A percentile compares a stretch with the other conserved stretches of the same genome.
These are phyloP conservation scores for Verticillium klebahnii DNA, from an alignment of 2,329 filamentous ascomycete species.

Conservation along the genomic window DNA sequence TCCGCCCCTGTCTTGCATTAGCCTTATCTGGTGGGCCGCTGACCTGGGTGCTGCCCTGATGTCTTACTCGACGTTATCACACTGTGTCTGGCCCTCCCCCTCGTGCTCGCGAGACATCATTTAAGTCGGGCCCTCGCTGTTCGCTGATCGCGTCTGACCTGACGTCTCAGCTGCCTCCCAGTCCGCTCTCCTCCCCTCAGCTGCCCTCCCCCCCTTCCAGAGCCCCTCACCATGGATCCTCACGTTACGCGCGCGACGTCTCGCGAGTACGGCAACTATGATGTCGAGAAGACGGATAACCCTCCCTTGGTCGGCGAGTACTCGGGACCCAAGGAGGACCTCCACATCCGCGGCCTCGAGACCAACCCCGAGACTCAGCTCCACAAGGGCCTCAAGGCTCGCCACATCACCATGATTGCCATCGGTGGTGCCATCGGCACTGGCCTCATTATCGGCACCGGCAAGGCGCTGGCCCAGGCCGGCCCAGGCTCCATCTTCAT, in stretches of 20 bases:
- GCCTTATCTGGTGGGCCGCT: background rate
- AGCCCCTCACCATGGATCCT: background rate
- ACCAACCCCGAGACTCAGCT: constrained; percentile 42
- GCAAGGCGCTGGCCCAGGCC: constrained; percentile 46
- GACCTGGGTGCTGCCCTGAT: background rate
- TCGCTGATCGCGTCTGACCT: background rate
- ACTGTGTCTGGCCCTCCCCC: background rate
- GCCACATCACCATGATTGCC: constrained; percentile 58
- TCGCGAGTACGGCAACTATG: constrained; percentile 12
- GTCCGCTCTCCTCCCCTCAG: background rate
- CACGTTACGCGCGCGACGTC: background rate
- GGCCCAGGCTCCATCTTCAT: constrained; percentile 66
- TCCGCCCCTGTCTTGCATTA: background rate
- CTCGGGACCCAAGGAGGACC: constrained; percentile 20
- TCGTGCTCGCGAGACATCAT: background rate
- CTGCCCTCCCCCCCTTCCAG: background rate
- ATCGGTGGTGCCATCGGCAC: constrained; percentile 73
- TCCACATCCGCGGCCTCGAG: constrained; percentile 43
- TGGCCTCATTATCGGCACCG: constrained; percentile 68
- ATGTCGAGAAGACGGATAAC: constrained; percentile 19
- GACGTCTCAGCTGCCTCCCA: background rate
- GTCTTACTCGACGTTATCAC: background rate
- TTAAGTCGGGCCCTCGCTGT: background rate
- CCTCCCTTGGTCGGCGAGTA: constrained; percentile 10
- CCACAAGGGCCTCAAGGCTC: constrained; percentile 48